A percentile compares a stretch with the other conserved stretches of the same genome.
Evolutionary conservation across 2,329 filamentous ascomycete species (phyloP).

Genomic region (Pestalotiopsis sp.): DNA sequence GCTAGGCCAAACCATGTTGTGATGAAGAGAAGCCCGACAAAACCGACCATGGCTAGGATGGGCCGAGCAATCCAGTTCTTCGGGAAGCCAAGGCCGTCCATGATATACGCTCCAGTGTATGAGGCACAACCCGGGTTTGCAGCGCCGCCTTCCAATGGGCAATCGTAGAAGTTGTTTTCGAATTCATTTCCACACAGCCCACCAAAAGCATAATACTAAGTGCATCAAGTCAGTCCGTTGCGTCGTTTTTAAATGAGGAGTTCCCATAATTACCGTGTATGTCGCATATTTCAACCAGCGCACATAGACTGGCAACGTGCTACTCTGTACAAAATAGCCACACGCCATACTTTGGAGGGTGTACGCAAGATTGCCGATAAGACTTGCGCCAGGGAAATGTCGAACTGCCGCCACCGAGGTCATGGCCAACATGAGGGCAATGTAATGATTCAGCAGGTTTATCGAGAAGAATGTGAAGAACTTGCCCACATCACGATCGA

Average conservation of each 20-base stretch:
- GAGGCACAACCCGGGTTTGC: slow-evolving; percentile 66
- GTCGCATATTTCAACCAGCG: slow-evolving; percentile 74
- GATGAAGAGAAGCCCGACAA: slow-evolving; percentile 63
- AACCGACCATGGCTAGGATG: slow-evolving; percentile 63
- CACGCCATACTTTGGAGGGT: slow-evolving; percentile 76
- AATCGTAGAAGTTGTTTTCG: slow-evolving; percentile 70
- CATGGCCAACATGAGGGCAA: slow-evolving; percentile 71
- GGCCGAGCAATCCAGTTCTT: slow-evolving; percentile 67
- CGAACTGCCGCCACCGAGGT: slow-evolving; percentile 66
- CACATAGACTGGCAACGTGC: slow-evolving; percentile 76
- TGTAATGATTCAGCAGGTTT: slow-evolving; percentile 70
- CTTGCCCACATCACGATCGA: slow-evolving; percentile 61
- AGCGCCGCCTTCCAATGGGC: slow-evolving; percentile 63
- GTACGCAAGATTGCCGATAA: slow-evolving; percentile 73
- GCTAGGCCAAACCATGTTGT: slow-evolving; percentile 63
- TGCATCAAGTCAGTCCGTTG: slow-evolving; percentile 17
- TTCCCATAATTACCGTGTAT: slow-evolving; percentile 50
- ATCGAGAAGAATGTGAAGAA: slow-evolving; percentile 76
- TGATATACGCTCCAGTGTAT: slow-evolving; percentile 70
- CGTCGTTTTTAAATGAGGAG: background rate
- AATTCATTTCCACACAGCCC: slow-evolving; percentile 76
- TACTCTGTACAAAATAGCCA: slow-evolving; percentile 74
- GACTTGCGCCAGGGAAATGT: slow-evolving; percentile 69
- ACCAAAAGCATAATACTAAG: slow-evolving; percentile 69
- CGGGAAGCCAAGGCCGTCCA: slow-evolving; percentile 70